phyloP scores from a whole-genome alignment of 257 asterid genomes.

The Anisodus acutangulus region DNA sequence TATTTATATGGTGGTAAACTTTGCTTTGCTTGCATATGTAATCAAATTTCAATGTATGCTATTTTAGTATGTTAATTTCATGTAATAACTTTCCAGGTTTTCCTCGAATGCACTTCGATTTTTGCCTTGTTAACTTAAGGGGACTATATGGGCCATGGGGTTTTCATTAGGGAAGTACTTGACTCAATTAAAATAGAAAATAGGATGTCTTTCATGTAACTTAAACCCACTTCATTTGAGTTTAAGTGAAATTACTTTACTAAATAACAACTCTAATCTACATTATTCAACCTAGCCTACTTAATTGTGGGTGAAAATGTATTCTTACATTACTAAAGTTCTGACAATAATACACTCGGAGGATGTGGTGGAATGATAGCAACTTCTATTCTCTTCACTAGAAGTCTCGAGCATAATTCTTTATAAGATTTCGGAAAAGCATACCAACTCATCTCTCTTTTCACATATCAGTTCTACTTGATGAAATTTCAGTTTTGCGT shows the following conservation, averaged over 20 bases:
- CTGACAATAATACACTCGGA: too few relatives aligned
- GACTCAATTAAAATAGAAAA: background rate
- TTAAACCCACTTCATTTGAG: background rate
- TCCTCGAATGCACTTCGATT: background rate
- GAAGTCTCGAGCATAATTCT: background rate
- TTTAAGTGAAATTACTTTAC: background rate
- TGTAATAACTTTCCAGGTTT: background rate
- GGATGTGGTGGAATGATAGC: too few relatives aligned
- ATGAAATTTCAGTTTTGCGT: background rate
- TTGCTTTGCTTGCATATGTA: conserved; percentile 25
- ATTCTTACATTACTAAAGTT: too few relatives aligned
- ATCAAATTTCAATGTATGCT: conserved; percentile 16
- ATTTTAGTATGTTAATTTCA: background rate
- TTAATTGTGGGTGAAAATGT: too few relatives aligned
- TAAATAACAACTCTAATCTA: background rate
- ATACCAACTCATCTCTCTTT: too few relatives aligned
- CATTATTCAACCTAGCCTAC: too few relatives aligned
- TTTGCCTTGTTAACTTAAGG: background rate
- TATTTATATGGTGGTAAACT: conserved; percentile 29
- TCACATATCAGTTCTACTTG: background rate
- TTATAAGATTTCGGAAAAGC: background rate
- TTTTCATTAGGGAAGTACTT: background rate
- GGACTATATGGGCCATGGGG: too few relatives aligned
- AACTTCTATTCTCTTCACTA: background rate
- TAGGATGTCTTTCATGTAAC: background rate